A percentile compares a stretch with the other conserved stretches of the same genome.
phyloP scores from a whole-genome alignment of 139 green algal species.

The Monoraphidium neglectum region DNA sequence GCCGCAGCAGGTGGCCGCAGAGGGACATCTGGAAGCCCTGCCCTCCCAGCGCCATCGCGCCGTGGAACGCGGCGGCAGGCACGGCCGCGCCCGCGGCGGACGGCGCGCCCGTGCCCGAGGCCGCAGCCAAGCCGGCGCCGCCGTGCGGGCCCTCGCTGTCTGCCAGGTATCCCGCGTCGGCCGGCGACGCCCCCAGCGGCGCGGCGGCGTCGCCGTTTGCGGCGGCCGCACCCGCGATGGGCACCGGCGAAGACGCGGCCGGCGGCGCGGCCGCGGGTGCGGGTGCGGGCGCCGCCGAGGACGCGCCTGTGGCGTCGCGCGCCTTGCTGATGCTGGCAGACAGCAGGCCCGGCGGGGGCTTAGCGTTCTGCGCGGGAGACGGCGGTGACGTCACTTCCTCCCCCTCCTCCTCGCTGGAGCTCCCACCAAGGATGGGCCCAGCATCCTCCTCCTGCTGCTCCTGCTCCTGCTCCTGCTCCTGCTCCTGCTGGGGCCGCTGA shows the following conservation, averaged over 20 bases:
- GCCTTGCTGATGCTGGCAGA: too few relatives aligned
- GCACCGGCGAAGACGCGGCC: background rate
- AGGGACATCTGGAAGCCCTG: constrained; percentile 65
- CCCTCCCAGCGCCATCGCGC: background rate
- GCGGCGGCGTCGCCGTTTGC: background rate
- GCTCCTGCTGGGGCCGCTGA: background rate
- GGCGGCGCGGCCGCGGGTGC: too few relatives aligned
- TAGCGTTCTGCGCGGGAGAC: too few relatives aligned
- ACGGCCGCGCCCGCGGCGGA: background rate
- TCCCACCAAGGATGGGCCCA: too few relatives aligned
- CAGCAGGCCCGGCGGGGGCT: too few relatives aligned
- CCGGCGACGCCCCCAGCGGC: background rate
- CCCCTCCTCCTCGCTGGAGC: background rate
- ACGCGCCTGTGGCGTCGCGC: too few relatives aligned
- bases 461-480: background rate
- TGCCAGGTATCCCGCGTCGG: constrained; percentile 33
- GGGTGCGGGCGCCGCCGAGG: too few relatives aligned
- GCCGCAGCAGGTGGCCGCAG: constrained; percentile 52
- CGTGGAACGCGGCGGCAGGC: background rate
- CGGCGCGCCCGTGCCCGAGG: constrained; percentile 2
- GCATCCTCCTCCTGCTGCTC: background rate
- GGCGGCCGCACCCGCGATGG: background rate
- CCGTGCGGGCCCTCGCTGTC: constrained; percentile 13
- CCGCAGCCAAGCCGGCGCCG: background rate
- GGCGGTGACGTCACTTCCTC: too few relatives aligned